Evolutionary conservation across 495 filamentous ascomycete genomes (phyloP), one percentile per base, ranked within the genome.

Genomic region (Cairneyella variabilis): DNA sequence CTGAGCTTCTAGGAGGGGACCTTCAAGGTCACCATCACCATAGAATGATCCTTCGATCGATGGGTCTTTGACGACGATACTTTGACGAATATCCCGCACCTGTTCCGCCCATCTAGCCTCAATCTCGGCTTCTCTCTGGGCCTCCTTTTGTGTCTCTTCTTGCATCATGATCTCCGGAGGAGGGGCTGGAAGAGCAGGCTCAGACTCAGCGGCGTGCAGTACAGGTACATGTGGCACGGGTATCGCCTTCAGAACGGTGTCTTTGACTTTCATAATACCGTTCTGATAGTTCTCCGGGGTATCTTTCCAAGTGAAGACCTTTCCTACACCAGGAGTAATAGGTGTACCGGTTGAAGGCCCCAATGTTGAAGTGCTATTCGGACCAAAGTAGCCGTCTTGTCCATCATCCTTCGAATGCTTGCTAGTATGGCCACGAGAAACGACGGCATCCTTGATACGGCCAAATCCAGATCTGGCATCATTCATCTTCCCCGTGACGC

Each of bases 391-490:
- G 17, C 25, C 46, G 0, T 56, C 51, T 22, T 18, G 14, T 1
- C 18, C 46, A 2, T 62, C 55, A 30, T 63, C 63, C 20, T 58
- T 63, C 11, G 78, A 79, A 21, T 72, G 70, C 14, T 70, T 73
- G 49, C 66, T 75, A 23, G 53, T 56, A 39, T 82, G 78, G 14
- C 75, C 70, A 51, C 76, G 73, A 30, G 71, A 56, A 7, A 75
- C 86, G 18, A 96, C 87, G 3, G 87, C 90, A 64, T 91, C 89
- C 58, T 88, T 88, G 69, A 96, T 90, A 25, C 86, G 82, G 6
- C 84, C 87, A 45, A 97, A 76, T 8, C 90, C 90, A 44, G 86
- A 89, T 26, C 87, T 82, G 49, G 90, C 89, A 69, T 95, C 90
- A 46, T 84, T 89, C 53, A 90, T 85, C 53, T 83, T 84, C 3